A percentile compares a stretch with the other conserved stretches of the same genome.
These are phyloP conservation scores for Plasmopara viticola DNA, from an alignment of 352 stramenopile species.

Conservation along the genomic window DNA sequence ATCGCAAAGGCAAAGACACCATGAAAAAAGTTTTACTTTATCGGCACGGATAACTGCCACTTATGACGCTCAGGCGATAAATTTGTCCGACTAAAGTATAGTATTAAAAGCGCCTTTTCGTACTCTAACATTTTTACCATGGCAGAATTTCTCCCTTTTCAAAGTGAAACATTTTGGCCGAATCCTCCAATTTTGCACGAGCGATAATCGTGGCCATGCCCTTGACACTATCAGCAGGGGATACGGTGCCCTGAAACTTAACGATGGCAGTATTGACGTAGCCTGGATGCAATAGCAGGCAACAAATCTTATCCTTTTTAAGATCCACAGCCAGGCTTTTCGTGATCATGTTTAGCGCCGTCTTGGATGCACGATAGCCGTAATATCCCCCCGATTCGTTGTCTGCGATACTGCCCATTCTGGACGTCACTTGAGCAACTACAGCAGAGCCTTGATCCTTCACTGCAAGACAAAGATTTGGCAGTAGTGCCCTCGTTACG, in stretches of 20 bases:
- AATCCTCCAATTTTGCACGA: conserved; percentile 30
- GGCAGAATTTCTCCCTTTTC: conserved; percentile 36
- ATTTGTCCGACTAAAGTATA: conserved; percentile 4
- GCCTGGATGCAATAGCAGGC: conserved; percentile 49
- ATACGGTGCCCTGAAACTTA: conserved; percentile 28
- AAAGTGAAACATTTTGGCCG: conserved; percentile 40
- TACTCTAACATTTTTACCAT: conserved; percentile 24
- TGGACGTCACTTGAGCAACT: conserved; percentile 45
- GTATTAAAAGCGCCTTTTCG: conserved; percentile 1
- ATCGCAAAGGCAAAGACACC: conserved; percentile 3
- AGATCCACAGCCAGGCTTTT: conserved; percentile 50
- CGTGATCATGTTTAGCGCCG: conserved; percentile 70
- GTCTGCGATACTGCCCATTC: conserved; percentile 34
- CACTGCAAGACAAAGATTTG: conserved; percentile 37
- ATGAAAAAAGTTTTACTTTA: conserved; percentile 1
- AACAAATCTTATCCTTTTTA: conserved; percentile 41
- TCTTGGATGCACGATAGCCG: conserved; percentile 72
- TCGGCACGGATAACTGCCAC: conserved; percentile 2
- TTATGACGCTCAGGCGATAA: neutral
- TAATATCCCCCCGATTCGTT: conserved; percentile 36
- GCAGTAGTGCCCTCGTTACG: conserved; percentile 43
- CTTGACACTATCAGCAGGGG: conserved; percentile 31
- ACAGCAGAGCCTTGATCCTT: conserved; percentile 24
- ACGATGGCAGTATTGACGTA: conserved; percentile 61
- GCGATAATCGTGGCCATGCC: conserved; percentile 36